Evolutionary conservation across 2,329 filamentous ascomycete genomes (phyloP).

Genomic region (Arthrobotrys pseudoclavata): DNA sequence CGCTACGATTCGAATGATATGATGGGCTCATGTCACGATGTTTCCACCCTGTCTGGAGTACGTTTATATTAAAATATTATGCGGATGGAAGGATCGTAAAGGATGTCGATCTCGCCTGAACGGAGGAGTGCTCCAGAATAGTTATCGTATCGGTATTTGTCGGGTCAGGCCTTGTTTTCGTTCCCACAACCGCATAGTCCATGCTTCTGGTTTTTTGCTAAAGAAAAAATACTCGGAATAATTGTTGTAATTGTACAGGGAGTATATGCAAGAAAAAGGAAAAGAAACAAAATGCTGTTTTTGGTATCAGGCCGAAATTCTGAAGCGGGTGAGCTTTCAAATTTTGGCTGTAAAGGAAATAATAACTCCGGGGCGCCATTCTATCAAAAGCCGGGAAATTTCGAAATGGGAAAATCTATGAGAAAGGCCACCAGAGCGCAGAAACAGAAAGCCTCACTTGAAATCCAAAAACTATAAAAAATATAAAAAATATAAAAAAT

Average conservation of each 20-base stretch:
- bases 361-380: constrained; percentile 58
- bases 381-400: constrained; percentile 28
- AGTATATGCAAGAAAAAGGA: constrained; percentile 46
- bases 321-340: constrained; percentile 51
- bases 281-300: constrained; percentile 45
- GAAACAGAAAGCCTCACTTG: constrained; percentile 47
- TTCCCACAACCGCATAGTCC: constrained; percentile 23
- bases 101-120: constrained; percentile 56
- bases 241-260: constrained; percentile 59
- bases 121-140: constrained; percentile 46
- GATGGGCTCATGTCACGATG: constrained; percentile 51
- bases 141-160: constrained; percentile 58
- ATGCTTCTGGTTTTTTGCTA: constrained; percentile 22
- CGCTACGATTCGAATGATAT: constrained; percentile 36
- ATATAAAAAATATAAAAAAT: neutral
- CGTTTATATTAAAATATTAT: constrained; percentile 36
- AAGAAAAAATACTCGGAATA: constrained; percentile 42
- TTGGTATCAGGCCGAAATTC: constrained; percentile 57
- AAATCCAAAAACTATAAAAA: constrained; percentile 19
- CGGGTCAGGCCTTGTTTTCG: constrained; percentile 57
- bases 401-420: constrained; percentile 38
- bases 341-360: constrained; percentile 54
- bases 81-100: constrained; percentile 57
- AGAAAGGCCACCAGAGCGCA: constrained; percentile 5
- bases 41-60: constrained; percentile 30